Conservation (phyloP, 1,284 basidiomycete species). For the Microbotryum scabiosae region DNA sequence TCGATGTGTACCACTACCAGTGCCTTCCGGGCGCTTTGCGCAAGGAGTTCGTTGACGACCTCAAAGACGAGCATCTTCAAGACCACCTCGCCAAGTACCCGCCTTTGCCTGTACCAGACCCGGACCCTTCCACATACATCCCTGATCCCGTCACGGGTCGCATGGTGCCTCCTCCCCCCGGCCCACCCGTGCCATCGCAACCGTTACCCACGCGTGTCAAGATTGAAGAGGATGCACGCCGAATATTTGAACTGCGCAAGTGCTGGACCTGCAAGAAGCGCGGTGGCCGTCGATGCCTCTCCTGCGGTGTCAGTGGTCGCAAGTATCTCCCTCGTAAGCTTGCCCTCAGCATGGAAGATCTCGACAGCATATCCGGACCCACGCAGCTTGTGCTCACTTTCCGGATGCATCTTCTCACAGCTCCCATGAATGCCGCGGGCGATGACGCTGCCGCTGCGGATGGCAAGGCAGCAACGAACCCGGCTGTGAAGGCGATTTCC, state of each 20-base stretch:
- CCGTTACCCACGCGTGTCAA: slow-evolving; percentile 10
- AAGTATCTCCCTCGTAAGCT: slow-evolving; percentile 6
- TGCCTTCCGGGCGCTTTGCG: slow-evolving; percentile 16
- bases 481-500: neutral
- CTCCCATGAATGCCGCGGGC: neutral
- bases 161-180: neutral
- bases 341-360: neutral
- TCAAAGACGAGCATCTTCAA: slow-evolving; percentile 13
- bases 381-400: too few species aligned
- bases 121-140: neutral
- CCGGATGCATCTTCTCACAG: neutral
- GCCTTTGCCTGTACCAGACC: neutral
- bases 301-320: slow-evolving; percentile 21
- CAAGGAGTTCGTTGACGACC: slow-evolving; percentile 10
- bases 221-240: slow-evolving; percentile 18
- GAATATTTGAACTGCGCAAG: slow-evolving; percentile 22
- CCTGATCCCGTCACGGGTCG: neutral
- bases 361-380: neutral
- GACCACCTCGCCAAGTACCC: neutral
- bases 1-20: slow-evolving; percentile 20
- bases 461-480: neutral
- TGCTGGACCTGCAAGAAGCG: slow-evolving; percentile 30
- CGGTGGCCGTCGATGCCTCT: slow-evolving; percentile 25
- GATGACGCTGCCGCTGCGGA: slow-evolving; percentile 1
- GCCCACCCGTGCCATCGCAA: neutral